A percentile compares a stretch with the other conserved stretches of the same genome.
phyloP scores from a whole-genome alignment of 2,329 filamentous ascomycete species.

The Raffaelea arxii region DNA sequence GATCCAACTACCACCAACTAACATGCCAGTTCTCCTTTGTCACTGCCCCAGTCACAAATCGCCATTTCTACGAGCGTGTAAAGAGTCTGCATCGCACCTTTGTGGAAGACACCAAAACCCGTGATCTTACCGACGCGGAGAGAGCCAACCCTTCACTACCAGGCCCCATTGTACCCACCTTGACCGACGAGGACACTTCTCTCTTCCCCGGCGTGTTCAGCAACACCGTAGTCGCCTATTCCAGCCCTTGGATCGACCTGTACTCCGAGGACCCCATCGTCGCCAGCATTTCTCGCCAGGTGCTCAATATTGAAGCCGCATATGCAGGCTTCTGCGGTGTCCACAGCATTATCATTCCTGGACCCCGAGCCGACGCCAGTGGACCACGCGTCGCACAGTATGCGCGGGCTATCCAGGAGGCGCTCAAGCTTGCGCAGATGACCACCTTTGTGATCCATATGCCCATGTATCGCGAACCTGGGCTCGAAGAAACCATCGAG shows the following conservation, averaged over 20 bases:
- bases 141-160: constrained; percentile 36
- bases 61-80: constrained; percentile 60
- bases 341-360: constrained; percentile 70
- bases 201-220: constrained; percentile 59
- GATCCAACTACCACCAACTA: neutral
- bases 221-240: constrained; percentile 65
- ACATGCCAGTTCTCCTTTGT: constrained; percentile 62
- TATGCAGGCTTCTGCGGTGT: constrained; percentile 95
- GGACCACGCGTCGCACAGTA: constrained; percentile 59
- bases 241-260: constrained; percentile 90
- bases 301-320: constrained; percentile 80
- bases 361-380: constrained; percentile 51
- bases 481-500: constrained; percentile 40
- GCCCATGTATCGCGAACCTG: constrained; percentile 70
- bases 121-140: constrained; percentile 23
- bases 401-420: constrained; percentile 74
- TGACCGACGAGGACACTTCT: constrained; percentile 72
- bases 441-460: constrained; percentile 73
- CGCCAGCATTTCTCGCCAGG: constrained; percentile 77
- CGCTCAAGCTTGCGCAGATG: constrained; percentile 62
- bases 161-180: constrained; percentile 52
- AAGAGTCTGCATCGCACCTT: constrained; percentile 51
- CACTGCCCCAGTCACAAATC: constrained; percentile 68
- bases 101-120: constrained; percentile 30
- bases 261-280: constrained; percentile 74